These are phyloP conservation scores for Phyllostachys edulis DNA, from an alignment of 176 grass and related monocot species.

Conservation along the genomic window DNA sequence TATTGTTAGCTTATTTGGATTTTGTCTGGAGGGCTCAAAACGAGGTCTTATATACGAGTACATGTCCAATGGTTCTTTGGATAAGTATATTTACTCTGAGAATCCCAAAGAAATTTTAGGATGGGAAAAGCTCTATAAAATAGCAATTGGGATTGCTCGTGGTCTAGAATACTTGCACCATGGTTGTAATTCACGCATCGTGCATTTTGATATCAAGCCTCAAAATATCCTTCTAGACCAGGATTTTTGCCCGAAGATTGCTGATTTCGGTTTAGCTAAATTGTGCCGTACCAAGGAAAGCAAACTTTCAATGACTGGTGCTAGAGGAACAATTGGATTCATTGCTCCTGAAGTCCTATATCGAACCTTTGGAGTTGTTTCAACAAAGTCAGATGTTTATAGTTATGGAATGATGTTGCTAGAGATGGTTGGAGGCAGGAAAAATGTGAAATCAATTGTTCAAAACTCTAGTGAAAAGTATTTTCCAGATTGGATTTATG, in stretches of 20 bases:
- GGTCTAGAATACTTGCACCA: constrained; percentile 59
- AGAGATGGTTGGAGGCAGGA: constrained; percentile 58
- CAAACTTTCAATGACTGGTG: constrained; percentile 45
- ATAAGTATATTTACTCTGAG: constrained; percentile 54
- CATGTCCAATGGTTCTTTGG: constrained; percentile 58
- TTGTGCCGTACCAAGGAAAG: constrained; percentile 26
- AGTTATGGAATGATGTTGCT: constrained; percentile 62
- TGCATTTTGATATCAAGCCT: constrained; percentile 74
- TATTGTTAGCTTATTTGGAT: constrained; percentile 47
- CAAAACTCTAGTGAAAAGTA: constrained; percentile 42
- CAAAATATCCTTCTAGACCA: constrained; percentile 60
- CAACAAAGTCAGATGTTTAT: constrained; percentile 66
- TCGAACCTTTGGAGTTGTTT: constrained; percentile 40
- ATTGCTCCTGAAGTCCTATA: constrained; percentile 60
- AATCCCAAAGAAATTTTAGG: constrained; percentile 33
- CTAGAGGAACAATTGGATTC: constrained; percentile 64
- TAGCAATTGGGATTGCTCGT: constrained; percentile 51
- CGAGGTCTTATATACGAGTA: constrained; percentile 59
- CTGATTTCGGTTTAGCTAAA: constrained; percentile 68
- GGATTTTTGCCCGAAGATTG: constrained; percentile 58
- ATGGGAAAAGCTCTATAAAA: constrained; percentile 44
- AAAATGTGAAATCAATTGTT: constrained; percentile 18
- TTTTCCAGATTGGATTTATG: constrained; percentile 60
- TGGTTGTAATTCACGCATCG: constrained; percentile 49
- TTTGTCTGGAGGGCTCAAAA: constrained; percentile 51